These are phyloP conservation scores for Candida railenensis DNA, from an alignment of 805 yeast genomes.

Conservation along the genomic window DNA sequence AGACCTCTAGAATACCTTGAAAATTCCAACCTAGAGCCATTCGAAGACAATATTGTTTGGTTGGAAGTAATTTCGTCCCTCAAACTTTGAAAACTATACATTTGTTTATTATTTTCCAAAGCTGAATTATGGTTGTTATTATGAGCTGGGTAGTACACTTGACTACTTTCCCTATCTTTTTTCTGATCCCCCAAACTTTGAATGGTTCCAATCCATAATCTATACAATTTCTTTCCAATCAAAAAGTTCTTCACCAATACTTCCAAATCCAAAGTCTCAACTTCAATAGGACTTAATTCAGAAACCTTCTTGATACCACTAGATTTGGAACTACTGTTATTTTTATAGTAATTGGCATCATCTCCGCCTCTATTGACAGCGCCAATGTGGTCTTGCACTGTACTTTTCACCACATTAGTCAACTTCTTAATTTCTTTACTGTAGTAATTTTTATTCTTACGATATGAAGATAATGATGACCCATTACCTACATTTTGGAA, in stretches of 20 bases:
- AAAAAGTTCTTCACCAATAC: constrained; percentile 28
- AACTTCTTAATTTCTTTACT: constrained; percentile 48
- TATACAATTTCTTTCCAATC: constrained; percentile 30
- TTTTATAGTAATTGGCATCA: neutral
- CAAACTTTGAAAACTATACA: constrained; percentile 32
- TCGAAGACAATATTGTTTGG: constrained; percentile 12
- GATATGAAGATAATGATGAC: constrained; percentile 10
- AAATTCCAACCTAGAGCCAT: constrained; percentile 9
- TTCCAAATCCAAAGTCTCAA: constrained; percentile 42
- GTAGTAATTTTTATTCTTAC: constrained; percentile 30
- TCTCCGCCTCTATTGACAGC: constrained; percentile 13
- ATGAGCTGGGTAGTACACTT: neutral
- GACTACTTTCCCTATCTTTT: neutral
- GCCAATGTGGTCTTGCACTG: constrained; percentile 60
- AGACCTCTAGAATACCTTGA: constrained; percentile 33
- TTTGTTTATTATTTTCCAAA: neutral
- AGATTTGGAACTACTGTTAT: constrained; percentile 8
- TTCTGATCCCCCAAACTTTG: neutral
- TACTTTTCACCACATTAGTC: constrained; percentile 67
- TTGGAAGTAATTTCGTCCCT: constrained; percentile 27
- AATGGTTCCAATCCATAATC: constrained; percentile 29
- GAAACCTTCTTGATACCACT: constrained; percentile 31
- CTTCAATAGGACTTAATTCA: constrained; percentile 37
- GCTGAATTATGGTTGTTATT: neutral
- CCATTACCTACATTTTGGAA: neutral